Base-by-base conservation (phyloP, 2,329 filamentous ascomycete genomes). In the Byssochlamys sp. region DNA sequence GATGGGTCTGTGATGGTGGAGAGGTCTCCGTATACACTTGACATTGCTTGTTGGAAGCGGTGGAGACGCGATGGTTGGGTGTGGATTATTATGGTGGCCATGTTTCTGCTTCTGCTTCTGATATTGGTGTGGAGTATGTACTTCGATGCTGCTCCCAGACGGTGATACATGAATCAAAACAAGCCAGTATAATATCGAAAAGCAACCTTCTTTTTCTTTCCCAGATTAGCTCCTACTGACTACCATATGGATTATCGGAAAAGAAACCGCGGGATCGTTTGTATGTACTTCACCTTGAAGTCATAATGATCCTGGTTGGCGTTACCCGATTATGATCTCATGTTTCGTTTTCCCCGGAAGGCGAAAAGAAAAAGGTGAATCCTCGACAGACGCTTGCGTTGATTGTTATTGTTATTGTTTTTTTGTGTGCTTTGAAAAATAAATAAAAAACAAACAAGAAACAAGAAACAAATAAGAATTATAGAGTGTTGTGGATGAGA, bases 11-110 rank as follows among this genome's bases (percentile, higher is more conserved):
- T 45, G 53, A 75, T 66, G 10, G 59, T 57, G 55, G 62, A 62
- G 57, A 76, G 69, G 25, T 63, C 67, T 11, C 75, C 74, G 57
- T 77, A 77, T 11, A 77, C 59, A 14, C 71, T 70, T 60, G 74
- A 67, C 67, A 76, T 73, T 33, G 71, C 68, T 55, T 68, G 60
- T 53, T 70, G 65, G 65, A 73, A 74, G 50, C 63, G 66, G 48
- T 62, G 58, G 4, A 72, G 55, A 12, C 65, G 65, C 7, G 68
- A 62, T 6, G 66, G 62, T 4, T 63, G 60, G 52, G 58, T 63
- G 53, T 57, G 60, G 26, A 60, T 61, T 31, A 39, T 45, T 45
- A 28, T 52, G 3, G 39, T 60, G 33, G 33, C 33, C 19, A 14
- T 11, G 24, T 55, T 57, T 19, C 12, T 25, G 24, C 10, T 24